Evolutionary conservation across 2,329 filamentous ascomycete species (phyloP).

Genomic region (Fusarium irregulare): DNA sequence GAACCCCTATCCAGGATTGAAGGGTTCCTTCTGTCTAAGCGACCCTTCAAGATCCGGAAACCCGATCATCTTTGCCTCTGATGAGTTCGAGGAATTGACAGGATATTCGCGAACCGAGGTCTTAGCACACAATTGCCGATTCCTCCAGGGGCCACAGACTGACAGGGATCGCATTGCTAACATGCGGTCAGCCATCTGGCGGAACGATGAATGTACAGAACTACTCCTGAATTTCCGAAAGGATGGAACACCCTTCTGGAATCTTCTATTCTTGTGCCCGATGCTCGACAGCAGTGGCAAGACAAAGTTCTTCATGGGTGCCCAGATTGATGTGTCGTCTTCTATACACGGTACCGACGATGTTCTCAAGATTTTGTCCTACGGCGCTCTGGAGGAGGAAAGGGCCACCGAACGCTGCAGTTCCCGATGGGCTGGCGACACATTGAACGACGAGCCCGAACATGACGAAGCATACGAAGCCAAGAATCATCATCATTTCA

Average conservation of each 20-base stretch:
- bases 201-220: slow-evolving; percentile 59
- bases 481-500: slow-evolving; percentile 33
- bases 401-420: slow-evolving; percentile 13
- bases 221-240: slow-evolving; percentile 64
- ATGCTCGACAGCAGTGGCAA: slow-evolving; percentile 61
- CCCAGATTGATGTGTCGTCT: slow-evolving; percentile 68
- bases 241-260: slow-evolving; percentile 66
- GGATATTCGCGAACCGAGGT: slow-evolving; percentile 61
- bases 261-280: slow-evolving; percentile 65
- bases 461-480: slow-evolving; percentile 46
- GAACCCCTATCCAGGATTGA: slow-evolving; percentile 63
- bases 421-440: slow-evolving; percentile 33
- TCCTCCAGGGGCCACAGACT: slow-evolving; percentile 61
- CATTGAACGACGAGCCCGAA: slow-evolving; percentile 33
- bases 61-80: slow-evolving; percentile 61
- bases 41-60: slow-evolving; percentile 63
- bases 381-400: slow-evolving; percentile 45
- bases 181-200: slow-evolving; percentile 56
- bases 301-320: slow-evolving; percentile 65
- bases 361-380: slow-evolving; percentile 61
- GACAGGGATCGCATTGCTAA: slow-evolving; percentile 56
- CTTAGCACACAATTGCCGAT: slow-evolving; percentile 61
- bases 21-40: slow-evolving; percentile 68
- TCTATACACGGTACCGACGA: slow-evolving; percentile 63
- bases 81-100: slow-evolving; percentile 64